Evolutionary conservation across 1,284 basidiomycete genomes (phyloP), one percentile per base, ranked within the genome.

Genomic region (Pseudozyma hubeiensis): DNA sequence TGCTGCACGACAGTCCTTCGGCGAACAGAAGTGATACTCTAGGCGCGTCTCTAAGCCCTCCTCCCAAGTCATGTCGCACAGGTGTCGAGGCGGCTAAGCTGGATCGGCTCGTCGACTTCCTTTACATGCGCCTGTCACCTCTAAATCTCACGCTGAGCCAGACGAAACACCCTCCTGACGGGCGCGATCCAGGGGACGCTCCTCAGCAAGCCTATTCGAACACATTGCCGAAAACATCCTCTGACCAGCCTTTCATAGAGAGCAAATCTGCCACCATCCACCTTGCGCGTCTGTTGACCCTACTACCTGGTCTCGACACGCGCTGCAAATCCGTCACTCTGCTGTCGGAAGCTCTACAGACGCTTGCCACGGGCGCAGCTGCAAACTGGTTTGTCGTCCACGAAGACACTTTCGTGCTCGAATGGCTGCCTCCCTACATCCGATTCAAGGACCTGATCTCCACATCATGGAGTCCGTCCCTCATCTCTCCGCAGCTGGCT

Each of bases 261-360:
- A 14, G 33, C 47, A 49, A 24, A 7, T 10, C 37, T 41, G n/a
- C 53, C 13, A 49, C 16, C 0, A 51, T 54, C n/a, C 65, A 68
- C 31, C 47, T 62, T 5, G 59, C 65, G 5, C 59, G 65, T 4
- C 51, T 68, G 2, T 33, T 62, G 29, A 35, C 41, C n/a, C 31
- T 44, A 4, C 1, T 58, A 3, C 65, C 65, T 5, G 54, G 59
- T 19, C 59, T 68, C 19, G 31, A 45, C 1, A 58, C 54, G 7
- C 51, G 65, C 33, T 68, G 59, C 65, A 68, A 68, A 14, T 62
- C 65, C 2, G 51, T 68, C 54, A 33, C 35, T n/a, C 59, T 62
- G 16, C 54, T 68, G 8, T 44, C 54, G 8, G 33, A 62, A 16
- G 65, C 65, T 0, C 51, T 68, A 4, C 34, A 54, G 24, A 16